Conservation (phyloP, 306 rosid species). For the Calophaca sinica region DNA sequence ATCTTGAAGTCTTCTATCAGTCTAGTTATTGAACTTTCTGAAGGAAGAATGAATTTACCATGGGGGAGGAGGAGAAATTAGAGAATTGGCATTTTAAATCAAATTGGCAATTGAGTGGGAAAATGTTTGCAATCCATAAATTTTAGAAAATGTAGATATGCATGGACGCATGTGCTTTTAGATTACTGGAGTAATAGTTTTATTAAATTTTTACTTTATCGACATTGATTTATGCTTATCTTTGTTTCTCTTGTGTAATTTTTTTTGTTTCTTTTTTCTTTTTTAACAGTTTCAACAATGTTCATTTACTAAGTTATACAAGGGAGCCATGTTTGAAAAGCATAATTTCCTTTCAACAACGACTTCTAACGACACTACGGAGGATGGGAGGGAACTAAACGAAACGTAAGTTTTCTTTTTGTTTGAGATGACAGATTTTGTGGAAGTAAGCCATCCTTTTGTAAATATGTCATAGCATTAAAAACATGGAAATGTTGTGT, state of each 20-base stretch:
- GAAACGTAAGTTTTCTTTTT: conserved; percentile 53
- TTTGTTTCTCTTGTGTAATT: not conserved
- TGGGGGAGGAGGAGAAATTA: conserved; percentile 14
- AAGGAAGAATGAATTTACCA: not conserved
- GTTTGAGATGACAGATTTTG: conserved; percentile 33
- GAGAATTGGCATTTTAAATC: conserved; percentile 11
- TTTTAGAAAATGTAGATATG: no score
- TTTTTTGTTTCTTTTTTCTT: not conserved
- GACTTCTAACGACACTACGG: conserved; percentile 45
- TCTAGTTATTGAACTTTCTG: not conserved
- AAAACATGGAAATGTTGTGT: conserved; percentile 27
- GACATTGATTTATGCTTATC: conserved; percentile 19
- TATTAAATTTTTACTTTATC: not conserved
- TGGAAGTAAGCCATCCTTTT: conserved; percentile 3
- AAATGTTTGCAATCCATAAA: conserved; percentile 9
- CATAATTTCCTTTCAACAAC: conserved; percentile 49
- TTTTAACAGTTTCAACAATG: conserved; percentile 39
- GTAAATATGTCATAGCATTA: not conserved
- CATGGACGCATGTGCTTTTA: not conserved
- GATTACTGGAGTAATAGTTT: conserved; percentile 30
- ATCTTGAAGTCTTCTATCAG: conserved; percentile 3
- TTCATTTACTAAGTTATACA: conserved; percentile 37
- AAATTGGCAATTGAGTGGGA: not conserved
- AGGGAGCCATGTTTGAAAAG: conserved; percentile 42
- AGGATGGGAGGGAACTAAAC: conserved; percentile 40